Evolutionary conservation across 129 eudicot genomes (phyloP).

Genomic region (Ambrosia trifida): DNA sequence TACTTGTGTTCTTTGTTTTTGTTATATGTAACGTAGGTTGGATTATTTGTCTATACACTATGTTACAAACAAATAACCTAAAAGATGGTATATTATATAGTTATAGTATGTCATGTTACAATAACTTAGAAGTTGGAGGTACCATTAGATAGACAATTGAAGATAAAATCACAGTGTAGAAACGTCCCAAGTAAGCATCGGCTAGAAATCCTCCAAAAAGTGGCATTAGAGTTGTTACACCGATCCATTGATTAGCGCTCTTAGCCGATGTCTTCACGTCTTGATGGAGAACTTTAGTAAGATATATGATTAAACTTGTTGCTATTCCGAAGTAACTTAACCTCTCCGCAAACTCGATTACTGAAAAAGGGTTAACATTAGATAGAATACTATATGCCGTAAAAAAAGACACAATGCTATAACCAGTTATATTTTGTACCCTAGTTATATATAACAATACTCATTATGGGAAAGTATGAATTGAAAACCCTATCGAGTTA

Average conservation of each 20-base stretch:
- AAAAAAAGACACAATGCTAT: no score
- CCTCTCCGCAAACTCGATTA: slow-evolving; percentile 84
- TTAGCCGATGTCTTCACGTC: slow-evolving; percentile 80
- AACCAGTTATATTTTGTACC: background rate
- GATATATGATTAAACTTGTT: slow-evolving; percentile 72
- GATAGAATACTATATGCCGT: background rate
- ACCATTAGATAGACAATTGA: slow-evolving; percentile 73
- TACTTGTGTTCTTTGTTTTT: background rate
- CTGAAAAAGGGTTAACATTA: slow-evolving; percentile 34
- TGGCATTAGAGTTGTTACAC: slow-evolving; percentile 82
- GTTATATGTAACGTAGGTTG: background rate
- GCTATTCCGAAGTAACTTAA: slow-evolving; percentile 82
- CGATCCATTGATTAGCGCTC: slow-evolving; percentile 67
- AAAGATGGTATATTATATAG: background rate
- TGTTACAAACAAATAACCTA: background rate
- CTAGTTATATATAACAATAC: no score
- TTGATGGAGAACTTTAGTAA: slow-evolving; percentile 65
- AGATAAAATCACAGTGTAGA: slow-evolving; percentile 59
- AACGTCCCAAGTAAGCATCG: slow-evolving; percentile 79
- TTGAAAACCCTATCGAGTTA: no score
- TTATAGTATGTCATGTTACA: background rate
- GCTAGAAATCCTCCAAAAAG: slow-evolving; percentile 83
- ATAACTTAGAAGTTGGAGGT: background rate
- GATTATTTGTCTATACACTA: background rate
- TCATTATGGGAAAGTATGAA: no score